Base-by-base conservation (phyloP, 768 basidiomycete species). In the Lactarius pseudohatsudake region DNA sequence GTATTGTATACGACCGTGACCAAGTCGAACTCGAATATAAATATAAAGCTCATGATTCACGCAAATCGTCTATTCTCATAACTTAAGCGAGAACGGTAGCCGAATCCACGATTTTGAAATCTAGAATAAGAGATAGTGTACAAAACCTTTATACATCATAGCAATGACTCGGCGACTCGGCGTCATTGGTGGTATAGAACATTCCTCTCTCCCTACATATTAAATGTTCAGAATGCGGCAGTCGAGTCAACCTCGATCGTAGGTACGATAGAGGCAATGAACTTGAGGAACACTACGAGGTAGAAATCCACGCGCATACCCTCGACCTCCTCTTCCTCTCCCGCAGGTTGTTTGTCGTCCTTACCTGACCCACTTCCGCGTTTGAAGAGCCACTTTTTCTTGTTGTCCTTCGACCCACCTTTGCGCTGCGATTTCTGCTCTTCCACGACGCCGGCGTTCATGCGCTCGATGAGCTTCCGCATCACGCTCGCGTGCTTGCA, bases 381-480 rank as follows among this genome's bases (percentile, higher is more conserved):
- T 68, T 90, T 81, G 72, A 96, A 91, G 50, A 86, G 79, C 87
- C 96, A 94, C 77, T 92, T 94, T 82, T 89, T 89, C 58, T 81
- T 77, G 72, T 76, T 75, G 66, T 85, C 82, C 71, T 85, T 85
- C 28, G 74, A 1, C 79, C 75, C 34, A 77, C 64, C 28, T 72
- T 86, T 86, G 69, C 85, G 84, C 67, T 85, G 82, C 18, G 88
- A 86, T 22, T 92, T 83, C 76, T 94, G 92, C 75, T 92, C 88
- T 67, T 89, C 92, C 62, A 90, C 83, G 32, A 94, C 90, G 68
- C 87, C 87, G 70, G 85, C 86, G 78, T 98, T 97, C 95, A 98
- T 98, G 64, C 96, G 86, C 77, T 98, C 96, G 74, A 98, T 98
- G 68, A 98, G 94, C 76, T 98, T 98, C 85, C 97, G 98, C 97